Conservation (phyloP, 1,139 yeast genomes). For the Spathaspora sp. region DNA sequence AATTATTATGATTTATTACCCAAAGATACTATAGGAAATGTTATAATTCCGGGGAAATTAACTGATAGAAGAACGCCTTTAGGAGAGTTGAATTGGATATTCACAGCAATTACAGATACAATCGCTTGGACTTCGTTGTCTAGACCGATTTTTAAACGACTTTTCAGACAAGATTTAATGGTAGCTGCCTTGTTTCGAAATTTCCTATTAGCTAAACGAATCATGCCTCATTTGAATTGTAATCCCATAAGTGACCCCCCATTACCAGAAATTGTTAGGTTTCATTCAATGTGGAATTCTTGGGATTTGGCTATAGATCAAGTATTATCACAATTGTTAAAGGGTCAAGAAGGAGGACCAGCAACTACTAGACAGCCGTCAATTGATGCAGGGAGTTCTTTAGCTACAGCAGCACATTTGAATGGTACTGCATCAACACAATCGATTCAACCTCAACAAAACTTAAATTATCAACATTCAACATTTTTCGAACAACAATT, state of each 20-base stretch:
- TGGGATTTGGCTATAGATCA: constrained; percentile 98
- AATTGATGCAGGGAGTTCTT: constrained; percentile 1
- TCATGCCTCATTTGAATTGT: constrained; percentile 92
- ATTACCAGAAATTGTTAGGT: constrained; percentile 74
- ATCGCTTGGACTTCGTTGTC: constrained; percentile 96
- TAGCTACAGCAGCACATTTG: constrained; percentile 1
- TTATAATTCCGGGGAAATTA: constrained; percentile 81
- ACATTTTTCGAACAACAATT: constrained; percentile 94
- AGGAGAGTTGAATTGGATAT: constrained; percentile 96
- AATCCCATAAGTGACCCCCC: constrained; percentile 96
- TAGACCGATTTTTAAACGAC: constrained; percentile 80
- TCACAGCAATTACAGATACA: constrained; percentile 96
- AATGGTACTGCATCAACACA: constrained; percentile 1
- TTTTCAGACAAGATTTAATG: constrained; percentile 93
- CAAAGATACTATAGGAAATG: constrained; percentile 55
- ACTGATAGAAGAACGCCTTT: constrained; percentile 93
- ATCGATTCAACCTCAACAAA: constrained; percentile 8
- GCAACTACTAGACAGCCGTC: constrained; percentile 3
- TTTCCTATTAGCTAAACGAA: constrained; percentile 85
- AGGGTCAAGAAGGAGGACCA: constrained; percentile 21
- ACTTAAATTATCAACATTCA: constrained; percentile 71
- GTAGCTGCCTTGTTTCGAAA: constrained; percentile 95
- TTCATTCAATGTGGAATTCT: constrained; percentile 96
- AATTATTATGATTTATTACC: constrained; percentile 59
- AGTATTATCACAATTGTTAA: constrained; percentile 70